These are phyloP conservation scores for Vanilla planifolia DNA, from an alignment of 106 monocot species.

Conservation along the genomic window DNA sequence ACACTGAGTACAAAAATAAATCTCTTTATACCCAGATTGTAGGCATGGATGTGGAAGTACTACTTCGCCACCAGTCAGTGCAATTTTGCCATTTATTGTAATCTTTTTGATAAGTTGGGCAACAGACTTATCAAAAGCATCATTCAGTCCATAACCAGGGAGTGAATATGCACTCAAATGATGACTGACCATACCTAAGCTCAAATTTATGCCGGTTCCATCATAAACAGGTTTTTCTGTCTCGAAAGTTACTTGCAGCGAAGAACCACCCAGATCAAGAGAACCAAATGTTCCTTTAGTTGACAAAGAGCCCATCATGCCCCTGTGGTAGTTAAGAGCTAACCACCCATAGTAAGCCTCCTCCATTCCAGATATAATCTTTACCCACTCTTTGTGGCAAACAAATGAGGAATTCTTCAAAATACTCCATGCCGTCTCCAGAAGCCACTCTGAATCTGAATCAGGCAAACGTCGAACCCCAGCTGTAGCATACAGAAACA, in stretches of 20 bases:
- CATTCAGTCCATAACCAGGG: slow-evolving; percentile 90
- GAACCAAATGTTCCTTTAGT: slow-evolving; percentile 69
- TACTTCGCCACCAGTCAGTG: slow-evolving; percentile 33
- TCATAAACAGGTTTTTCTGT: slow-evolving; percentile 41
- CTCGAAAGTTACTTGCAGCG: slow-evolving; percentile 95
- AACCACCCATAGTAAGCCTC: slow-evolving; percentile 99
- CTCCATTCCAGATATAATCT: slow-evolving; percentile 84
- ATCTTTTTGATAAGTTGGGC: slow-evolving; percentile 44
- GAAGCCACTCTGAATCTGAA: slow-evolving; percentile 91
- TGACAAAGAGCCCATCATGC: slow-evolving; percentile 42
- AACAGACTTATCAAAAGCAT: slow-evolving; percentile 95
- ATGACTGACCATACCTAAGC: slow-evolving; percentile 58
- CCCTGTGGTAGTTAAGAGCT: slow-evolving; percentile 80
- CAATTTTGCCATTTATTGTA: not conserved
- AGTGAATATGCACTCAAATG: slow-evolving; percentile 94
- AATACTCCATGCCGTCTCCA: slow-evolving; percentile 72
- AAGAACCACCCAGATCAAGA: slow-evolving; percentile 95
- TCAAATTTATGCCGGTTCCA: slow-evolving; percentile 61
- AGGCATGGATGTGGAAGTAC: slow-evolving; percentile 82
- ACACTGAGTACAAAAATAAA: slow-evolving; percentile 80
- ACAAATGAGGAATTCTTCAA: slow-evolving; percentile 78
- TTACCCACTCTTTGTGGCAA: slow-evolving; percentile 70
- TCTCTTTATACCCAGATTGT: slow-evolving; percentile 72
- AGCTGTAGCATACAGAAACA: slow-evolving; percentile 90
- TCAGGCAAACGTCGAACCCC: slow-evolving; percentile 79